Conservation (phyloP, 148 eudicot genomes). For the Suaeda aralocaspica region DNA sequence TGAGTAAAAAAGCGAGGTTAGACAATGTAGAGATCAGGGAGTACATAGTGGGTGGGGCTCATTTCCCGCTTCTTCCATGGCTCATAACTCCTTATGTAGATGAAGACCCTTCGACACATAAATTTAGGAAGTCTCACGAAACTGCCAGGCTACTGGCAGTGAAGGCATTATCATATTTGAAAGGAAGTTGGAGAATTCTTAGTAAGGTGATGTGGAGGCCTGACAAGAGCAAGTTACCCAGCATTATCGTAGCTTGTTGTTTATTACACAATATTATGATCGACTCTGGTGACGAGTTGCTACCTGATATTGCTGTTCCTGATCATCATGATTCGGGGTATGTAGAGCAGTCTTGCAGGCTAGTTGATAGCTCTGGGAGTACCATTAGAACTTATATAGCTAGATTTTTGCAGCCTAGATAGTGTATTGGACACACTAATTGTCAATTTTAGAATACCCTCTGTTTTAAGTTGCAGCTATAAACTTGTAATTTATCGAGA, state of each 20-base stretch:
- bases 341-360: slow-evolving; percentile 43
- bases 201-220: slow-evolving; percentile 99
- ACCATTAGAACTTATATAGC: slow-evolving; percentile 51
- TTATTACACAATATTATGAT: slow-evolving; percentile 87
- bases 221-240: slow-evolving; percentile 84
- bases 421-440: slow-evolving; percentile 18
- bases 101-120: slow-evolving; percentile 23
- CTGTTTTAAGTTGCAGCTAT: not conserved
- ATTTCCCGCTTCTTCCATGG: slow-evolving; percentile 94
- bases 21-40: slow-evolving; percentile 59
- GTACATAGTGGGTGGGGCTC: slow-evolving; percentile 62
- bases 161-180: slow-evolving; percentile 64
- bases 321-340: slow-evolving; percentile 69
- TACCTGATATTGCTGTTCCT: slow-evolving; percentile 49
- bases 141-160: slow-evolving; percentile 60
- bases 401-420: slow-evolving; percentile 46
- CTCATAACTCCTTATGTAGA: slow-evolving; percentile 59
- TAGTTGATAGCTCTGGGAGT: slow-evolving; percentile 53
- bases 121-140: slow-evolving; percentile 49
- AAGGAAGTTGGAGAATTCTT: slow-evolving; percentile 93
- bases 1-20: slow-evolving; percentile 41
- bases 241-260: slow-evolving; percentile 88
- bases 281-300: slow-evolving; percentile 63
- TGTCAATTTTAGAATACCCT: not conserved
- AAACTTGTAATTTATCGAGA: not conserved